phyloP scores from a whole-genome alignment of 1,139 yeast species.

The Debaryomyces fabryi region DNA sequence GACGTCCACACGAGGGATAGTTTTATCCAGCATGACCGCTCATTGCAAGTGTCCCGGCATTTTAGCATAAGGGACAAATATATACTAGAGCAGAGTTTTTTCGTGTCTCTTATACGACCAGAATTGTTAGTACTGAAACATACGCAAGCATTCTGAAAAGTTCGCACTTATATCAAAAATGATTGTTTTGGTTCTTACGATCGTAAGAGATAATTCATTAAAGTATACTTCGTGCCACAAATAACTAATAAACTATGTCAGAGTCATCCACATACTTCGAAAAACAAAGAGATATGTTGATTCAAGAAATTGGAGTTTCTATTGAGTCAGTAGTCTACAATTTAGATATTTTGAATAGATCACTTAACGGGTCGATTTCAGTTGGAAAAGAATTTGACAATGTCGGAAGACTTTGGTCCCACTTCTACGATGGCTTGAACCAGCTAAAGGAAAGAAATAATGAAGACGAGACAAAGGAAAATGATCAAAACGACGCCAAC shows the following conservation, averaged over 20 bases:
- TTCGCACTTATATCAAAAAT: background rate
- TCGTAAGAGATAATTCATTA: background rate
- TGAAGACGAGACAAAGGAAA: slow-evolving; percentile 1
- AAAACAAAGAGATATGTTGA: slow-evolving; percentile 45
- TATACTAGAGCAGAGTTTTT: background rate
- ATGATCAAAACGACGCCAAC: background rate
- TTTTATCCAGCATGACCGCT: slow-evolving; percentile 32
- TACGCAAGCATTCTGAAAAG: slow-evolving; percentile 2
- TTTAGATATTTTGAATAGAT: slow-evolving; percentile 44
- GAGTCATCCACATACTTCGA: slow-evolving; percentile 29
- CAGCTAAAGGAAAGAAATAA: slow-evolving; percentile 22
- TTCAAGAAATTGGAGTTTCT: slow-evolving; percentile 45
- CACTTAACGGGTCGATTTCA: slow-evolving; percentile 44
- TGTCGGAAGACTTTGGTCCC: slow-evolving; percentile 47
- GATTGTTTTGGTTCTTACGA: background rate
- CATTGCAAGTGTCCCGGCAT: slow-evolving; percentile 34
- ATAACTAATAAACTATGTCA: slow-evolving; percentile 5
- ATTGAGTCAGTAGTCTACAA: slow-evolving; percentile 46
- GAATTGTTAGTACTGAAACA: slow-evolving; percentile 1
- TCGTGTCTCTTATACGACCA: background rate
- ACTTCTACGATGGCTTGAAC: slow-evolving; percentile 42
- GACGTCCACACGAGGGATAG: slow-evolving; percentile 36
- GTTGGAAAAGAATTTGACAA: slow-evolving; percentile 52
- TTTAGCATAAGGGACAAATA: slow-evolving; percentile 22
- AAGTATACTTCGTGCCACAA: background rate